Evolutionary conservation across 1,139 yeast species (phyloP).

Genomic region (Pichia sp.): DNA sequence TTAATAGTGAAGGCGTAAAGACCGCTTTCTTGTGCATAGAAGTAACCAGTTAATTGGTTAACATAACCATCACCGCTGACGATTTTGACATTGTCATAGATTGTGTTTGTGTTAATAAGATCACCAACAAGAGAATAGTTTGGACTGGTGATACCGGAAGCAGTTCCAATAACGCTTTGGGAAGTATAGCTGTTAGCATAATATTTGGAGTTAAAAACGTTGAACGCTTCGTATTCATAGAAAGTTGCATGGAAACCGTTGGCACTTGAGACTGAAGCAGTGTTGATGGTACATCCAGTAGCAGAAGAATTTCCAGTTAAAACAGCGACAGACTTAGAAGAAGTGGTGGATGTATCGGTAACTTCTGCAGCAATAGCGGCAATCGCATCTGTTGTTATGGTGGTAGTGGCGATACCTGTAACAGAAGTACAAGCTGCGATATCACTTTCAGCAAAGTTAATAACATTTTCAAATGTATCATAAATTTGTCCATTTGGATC

Average conservation of each 20-base stretch:
- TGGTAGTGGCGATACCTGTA: conserved; percentile 1
- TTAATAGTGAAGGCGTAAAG: conserved; percentile 19
- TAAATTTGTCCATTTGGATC: conserved; percentile 20
- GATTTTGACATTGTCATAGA: conserved; percentile 34
- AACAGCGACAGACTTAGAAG: not conserved
- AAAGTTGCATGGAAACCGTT: conserved; percentile 16
- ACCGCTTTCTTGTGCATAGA: conserved; percentile 24
- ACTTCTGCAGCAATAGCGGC: too few relatives aligned
- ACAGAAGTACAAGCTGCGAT: conserved; percentile 6
- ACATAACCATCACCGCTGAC: conserved; percentile 36
- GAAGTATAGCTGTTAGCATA: conserved; percentile 15
- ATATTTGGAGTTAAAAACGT: not conserved
- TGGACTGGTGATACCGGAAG: conserved; percentile 13
- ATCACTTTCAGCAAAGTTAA: conserved; percentile 5
- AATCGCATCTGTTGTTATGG: too few relatives aligned
- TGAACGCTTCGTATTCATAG: conserved; percentile 1
- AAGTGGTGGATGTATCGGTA: not conserved
- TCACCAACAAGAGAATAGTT: conserved; percentile 6
- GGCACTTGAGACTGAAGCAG: conserved; percentile 11
- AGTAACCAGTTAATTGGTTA: conserved; percentile 25
- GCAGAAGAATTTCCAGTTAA: not conserved
- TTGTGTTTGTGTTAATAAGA: conserved; percentile 20
- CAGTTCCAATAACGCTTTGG: conserved; percentile 11
- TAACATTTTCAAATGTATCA: conserved; percentile 11
- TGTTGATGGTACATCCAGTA: conserved; percentile 15